Conservation (phyloP, 768 basidiomycete species). For the Paxillus involutus region DNA sequence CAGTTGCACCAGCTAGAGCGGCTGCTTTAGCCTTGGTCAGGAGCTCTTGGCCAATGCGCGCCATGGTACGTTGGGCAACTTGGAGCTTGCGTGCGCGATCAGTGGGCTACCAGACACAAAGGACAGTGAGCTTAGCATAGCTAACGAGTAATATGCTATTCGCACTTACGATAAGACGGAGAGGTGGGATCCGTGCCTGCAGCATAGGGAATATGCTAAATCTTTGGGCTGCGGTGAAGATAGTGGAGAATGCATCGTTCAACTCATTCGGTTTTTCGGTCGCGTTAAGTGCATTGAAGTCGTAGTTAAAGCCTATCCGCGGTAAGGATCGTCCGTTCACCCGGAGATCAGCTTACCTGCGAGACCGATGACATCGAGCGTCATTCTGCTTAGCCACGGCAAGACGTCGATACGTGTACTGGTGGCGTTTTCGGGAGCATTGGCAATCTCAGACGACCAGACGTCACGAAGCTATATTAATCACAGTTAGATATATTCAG, state of each 20-base stretch:
- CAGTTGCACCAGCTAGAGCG: constrained; percentile 21
- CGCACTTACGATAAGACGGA: constrained; percentile 39
- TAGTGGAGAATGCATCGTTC: constrained; percentile 6
- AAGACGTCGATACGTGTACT: constrained; percentile 27
- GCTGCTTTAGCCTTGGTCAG: constrained; percentile 45
- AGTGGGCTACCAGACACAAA: constrained; percentile 19
- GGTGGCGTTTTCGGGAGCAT: constrained; percentile 10
- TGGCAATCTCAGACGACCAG: neutral
- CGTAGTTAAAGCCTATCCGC: no score
- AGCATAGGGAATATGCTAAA: constrained; percentile 30
- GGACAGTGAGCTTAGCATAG: neutral
- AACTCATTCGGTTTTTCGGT: no score
- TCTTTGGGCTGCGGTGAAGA: constrained; percentile 20
- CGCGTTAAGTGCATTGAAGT: no score
- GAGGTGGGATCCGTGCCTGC: constrained; percentile 34
- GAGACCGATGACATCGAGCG: constrained; percentile 9
- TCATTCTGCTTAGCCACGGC: constrained; percentile 34
- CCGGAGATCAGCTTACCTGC: constrained; percentile 28
- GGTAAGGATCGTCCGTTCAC: no score
- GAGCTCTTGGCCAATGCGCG: constrained; percentile 49
- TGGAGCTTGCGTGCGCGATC: constrained; percentile 12
- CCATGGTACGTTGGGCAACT: constrained; percentile 41
- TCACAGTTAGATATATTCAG: no score
- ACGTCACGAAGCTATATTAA: no score
- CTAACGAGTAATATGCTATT: neutral